These are phyloP conservation scores for Penicillium silybi DNA, from an alignment of 495 filamentous ascomycete genomes.

Conservation along the genomic window DNA sequence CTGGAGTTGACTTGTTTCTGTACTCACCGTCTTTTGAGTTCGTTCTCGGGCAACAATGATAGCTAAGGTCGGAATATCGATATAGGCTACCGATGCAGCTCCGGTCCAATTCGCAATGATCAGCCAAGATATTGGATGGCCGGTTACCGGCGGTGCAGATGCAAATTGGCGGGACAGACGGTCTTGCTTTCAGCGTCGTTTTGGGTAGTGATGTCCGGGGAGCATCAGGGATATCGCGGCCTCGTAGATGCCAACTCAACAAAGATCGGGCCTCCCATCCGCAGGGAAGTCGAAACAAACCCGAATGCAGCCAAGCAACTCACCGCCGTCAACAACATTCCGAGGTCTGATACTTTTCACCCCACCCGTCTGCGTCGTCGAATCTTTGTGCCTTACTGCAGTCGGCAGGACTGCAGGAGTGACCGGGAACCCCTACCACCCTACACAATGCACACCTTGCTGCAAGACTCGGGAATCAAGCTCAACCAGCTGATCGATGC, in stretches of 20 bases:
- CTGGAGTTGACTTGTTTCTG: slow-evolving; percentile 9
- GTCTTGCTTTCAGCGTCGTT: neutral
- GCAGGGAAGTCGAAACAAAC: neutral
- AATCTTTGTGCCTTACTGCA: slow-evolving; percentile 1
- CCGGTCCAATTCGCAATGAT: slow-evolving; percentile 18
- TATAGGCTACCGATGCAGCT: slow-evolving; percentile 23
- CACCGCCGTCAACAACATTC: slow-evolving; percentile 20
- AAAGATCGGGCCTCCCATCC: slow-evolving; percentile 1
- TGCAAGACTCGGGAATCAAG: slow-evolving; percentile 15
- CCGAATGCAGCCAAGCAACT: slow-evolving; percentile 24
- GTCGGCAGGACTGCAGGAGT: neutral
- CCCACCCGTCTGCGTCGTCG: neutral
- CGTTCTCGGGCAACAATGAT: slow-evolving; percentile 13
- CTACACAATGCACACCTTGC: slow-evolving; percentile 8
- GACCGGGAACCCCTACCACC: neutral
- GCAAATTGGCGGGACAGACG: slow-evolving; percentile 10
- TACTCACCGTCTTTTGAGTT: slow-evolving; percentile 29
- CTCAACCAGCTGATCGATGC: slow-evolving; percentile 2
- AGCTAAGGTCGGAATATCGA: slow-evolving; percentile 25
- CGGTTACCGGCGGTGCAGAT: slow-evolving; percentile 26
- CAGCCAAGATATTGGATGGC: slow-evolving; percentile 8
- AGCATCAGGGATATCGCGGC: neutral
- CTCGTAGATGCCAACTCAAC: neutral
- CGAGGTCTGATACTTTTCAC: neutral
- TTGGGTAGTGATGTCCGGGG: neutral